Evolutionary conservation across 345 rosid species (phyloP), one percentile per base, ranked within the genome.

Genomic region (Linum lewisii): DNA sequence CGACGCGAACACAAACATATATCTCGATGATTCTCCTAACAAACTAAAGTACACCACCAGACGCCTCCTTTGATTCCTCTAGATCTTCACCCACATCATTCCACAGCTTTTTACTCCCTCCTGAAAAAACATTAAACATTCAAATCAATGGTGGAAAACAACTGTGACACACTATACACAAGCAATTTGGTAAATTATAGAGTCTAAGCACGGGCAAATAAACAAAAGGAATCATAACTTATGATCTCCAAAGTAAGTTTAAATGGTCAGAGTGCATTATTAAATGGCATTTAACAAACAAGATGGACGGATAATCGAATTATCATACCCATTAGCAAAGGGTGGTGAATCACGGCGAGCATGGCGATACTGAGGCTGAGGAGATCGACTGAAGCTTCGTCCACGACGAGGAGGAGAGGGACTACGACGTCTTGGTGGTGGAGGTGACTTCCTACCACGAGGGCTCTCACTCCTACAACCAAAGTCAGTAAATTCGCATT

Each of bases 331-430:
- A 68, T 78, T 85, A 50, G 83, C 81, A 73, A 67, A 83, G 55
- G 95, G 89, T 0, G 95, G 89, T 0, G 73, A 81, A 63, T 75
- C 82, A 56, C 78, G 89, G 26, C 69, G 80, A 51, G 79, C 69
- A 72, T 73, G 73, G 32, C 84, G 86, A 57, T 65, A 71, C 21
- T 81, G 86, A 29, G 34, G 34, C 34, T 29, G 34, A 47, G 95
- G 95, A 2, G 94, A 83, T 71, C 86, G 76, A 81, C 96, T 88
- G 77, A 73, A 71, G 66, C 90, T 80, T 55, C 76, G 79, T n/a
- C 76, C 83, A 62, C 69, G 86, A 19, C 67, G 84, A 29, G 34
- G 34, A 29, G 34, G 34, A 66, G 87, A 84, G 3, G 84, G 59
- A 19, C 74, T 49, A 55, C 90, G 85, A 61, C 78, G 86, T 37